phyloP scores from a whole-genome alignment of 2,329 filamentous ascomycete genomes.

The Apiospora phragmitis region DNA sequence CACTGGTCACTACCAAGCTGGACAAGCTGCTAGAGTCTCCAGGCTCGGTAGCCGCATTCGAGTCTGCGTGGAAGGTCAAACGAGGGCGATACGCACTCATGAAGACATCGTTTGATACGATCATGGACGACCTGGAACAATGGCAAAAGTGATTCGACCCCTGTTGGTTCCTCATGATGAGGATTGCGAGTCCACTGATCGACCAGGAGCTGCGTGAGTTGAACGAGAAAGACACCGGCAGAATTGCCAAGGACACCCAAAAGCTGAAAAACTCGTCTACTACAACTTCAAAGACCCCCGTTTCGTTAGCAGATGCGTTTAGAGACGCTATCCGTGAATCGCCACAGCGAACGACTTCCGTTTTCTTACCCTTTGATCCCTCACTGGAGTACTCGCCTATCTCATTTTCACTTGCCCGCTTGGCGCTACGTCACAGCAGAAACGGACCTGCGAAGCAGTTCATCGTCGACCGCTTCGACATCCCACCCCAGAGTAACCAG shows the following conservation, averaged over 20 bases:
- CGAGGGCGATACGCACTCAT: neutral
- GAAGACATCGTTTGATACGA: neutral
- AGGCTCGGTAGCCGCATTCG: neutral
- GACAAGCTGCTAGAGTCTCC: neutral
- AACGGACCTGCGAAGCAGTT: neutral
- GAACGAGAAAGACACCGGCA: neutral
- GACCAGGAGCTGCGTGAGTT: neutral
- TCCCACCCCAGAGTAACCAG: neutral
- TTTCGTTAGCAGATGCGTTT: neutral
- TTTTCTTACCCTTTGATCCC: neutral
- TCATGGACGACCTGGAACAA: neutral
- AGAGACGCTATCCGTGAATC: neutral
- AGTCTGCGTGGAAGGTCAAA: neutral
- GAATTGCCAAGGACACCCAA: neutral
- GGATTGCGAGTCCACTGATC: neutral
- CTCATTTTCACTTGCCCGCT: neutral
- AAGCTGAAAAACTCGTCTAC: neutral
- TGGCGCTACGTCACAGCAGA: neutral
- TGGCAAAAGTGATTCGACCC: slow-evolving; percentile 10
- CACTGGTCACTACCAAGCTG: neutral
- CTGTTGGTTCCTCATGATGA: slow-evolving; percentile 10
- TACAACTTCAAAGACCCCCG: neutral
- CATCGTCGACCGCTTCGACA: neutral
- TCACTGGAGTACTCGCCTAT: neutral
- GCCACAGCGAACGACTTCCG: neutral